phyloP scores from a whole-genome alignment of 129 eudicot genomes.

The Artemisia tridentata region DNA sequence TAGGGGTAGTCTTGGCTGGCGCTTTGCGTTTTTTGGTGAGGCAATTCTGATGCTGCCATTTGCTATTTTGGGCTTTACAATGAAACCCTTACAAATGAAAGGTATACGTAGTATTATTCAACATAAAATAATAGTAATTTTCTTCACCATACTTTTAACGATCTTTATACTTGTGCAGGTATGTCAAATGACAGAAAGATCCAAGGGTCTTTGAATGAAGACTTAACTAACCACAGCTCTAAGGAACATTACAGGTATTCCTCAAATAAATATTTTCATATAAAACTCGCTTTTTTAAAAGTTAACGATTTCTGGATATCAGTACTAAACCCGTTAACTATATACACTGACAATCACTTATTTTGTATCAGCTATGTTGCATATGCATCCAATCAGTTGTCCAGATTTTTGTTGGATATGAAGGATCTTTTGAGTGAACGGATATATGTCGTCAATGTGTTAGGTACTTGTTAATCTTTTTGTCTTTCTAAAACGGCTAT shows the following conservation, averaged over 20 bases:
- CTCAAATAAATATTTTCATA: neutral
- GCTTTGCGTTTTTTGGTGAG: conserved; percentile 81
- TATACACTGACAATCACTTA: neutral
- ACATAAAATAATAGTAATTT: neutral
- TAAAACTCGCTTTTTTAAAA: neutral
- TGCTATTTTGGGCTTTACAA: conserved; percentile 75
- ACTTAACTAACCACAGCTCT: conserved; percentile 25
- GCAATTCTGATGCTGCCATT: conserved; percentile 87
- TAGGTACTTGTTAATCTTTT: neutral
- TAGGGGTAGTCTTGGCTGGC: conserved; percentile 60
- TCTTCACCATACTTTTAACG: conserved; percentile 3
- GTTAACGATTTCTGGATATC: conserved; percentile 13
- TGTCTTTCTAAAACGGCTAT: neutral
- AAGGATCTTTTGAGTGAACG: conserved; percentile 65
- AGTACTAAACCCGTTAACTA: conserved; percentile 16
- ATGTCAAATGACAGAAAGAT: conserved; percentile 25
- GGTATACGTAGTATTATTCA: neutral
- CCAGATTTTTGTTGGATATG: conserved; percentile 58
- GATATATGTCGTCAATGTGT: conserved; percentile 65
- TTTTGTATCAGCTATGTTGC: conserved; percentile 43
- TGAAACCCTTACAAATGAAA: conserved; percentile 91
- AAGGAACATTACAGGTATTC: conserved; percentile 44
- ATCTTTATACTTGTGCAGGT: conserved; percentile 17
- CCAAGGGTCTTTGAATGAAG: conserved; percentile 24
- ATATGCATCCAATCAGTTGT: conserved; percentile 29